A percentile compares a stretch with the other conserved stretches of the same genome.
These are phyloP conservation scores for Podaxis sp. DNA, from an alignment of 768 basidiomycete species.

Conservation along the genomic window DNA sequence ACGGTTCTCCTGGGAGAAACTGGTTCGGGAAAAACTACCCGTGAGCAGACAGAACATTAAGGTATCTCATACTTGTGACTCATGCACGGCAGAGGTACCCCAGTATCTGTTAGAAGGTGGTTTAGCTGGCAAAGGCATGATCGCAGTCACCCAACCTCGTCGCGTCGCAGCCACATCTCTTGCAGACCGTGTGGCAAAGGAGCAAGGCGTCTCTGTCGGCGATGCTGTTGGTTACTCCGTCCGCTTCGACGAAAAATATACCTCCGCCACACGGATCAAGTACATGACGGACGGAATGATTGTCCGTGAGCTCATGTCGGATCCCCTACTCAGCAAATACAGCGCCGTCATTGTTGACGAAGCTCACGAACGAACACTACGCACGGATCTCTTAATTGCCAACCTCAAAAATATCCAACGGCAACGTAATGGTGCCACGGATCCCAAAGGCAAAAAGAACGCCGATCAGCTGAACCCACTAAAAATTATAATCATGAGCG, in stretches of 20 bases:
- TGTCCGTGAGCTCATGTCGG: conserved; percentile 84
- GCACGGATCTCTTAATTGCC: conserved; percentile 92
- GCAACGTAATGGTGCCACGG: conserved; percentile 48
- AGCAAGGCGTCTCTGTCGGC: conserved; percentile 74
- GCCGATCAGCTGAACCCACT: conserved; percentile 54
- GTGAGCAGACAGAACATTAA: conserved; percentile 48
- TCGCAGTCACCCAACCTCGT: conserved; percentile 94
- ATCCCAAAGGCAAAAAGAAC: conserved; percentile 45
- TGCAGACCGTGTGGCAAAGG: conserved; percentile 85
- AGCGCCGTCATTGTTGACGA: conserved; percentile 93
- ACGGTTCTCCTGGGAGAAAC: conserved; percentile 94
- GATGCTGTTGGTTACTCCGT: conserved; percentile 89
- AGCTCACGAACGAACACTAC: conserved; percentile 92
- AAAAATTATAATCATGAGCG: conserved; percentile 96
- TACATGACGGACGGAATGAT: conserved; percentile 99
- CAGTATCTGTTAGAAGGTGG: conserved; percentile 91
- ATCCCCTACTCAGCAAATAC: conserved; percentile 75
- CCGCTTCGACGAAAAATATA: conserved; percentile 85
- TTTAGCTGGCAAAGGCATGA: conserved; percentile 65
- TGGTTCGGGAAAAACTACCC: conserved; percentile 97
- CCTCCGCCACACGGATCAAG: conserved; percentile 80
- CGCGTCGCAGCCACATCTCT: conserved; percentile 94
- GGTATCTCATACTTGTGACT: neutral
- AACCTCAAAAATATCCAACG: conserved; percentile 82
- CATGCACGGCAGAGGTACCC: conserved; percentile 72